Evolutionary conservation across 2,329 filamentous ascomycete genomes (phyloP), one percentile per base, ranked within the genome.

Genomic region (Knufia fluminis): DNA sequence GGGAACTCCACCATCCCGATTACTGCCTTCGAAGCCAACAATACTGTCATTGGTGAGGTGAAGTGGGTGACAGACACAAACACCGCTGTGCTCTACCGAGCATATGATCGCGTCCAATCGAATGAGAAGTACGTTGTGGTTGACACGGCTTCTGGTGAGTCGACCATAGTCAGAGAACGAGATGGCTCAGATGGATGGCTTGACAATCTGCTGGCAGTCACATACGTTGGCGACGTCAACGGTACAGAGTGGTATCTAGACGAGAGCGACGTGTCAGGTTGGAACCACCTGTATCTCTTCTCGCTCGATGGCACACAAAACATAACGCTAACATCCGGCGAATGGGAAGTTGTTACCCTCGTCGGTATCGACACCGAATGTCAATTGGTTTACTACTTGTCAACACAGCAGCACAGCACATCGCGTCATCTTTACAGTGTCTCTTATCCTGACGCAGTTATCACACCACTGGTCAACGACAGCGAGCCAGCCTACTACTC

Each of bases 101-200:
- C 78, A 0, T 85, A 78, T 66, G 85, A 85, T 62, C 77, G 82
- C 3, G 79, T 84, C 0, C 82, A 86, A 58, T 80, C 85, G 54
- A 65, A 71, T 1, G 79, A 82, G 51, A 81, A 80, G 53, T 68
- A 82, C 12, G 73, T 85, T 1, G 64, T 78, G 0, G 77, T 85
- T 2, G 71, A 83, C 53, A 71, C 76, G 1, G 65, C 68, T 1
- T 67, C 70, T 2, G 63, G 68, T 1, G 64, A 67, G 0, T 74
- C 74, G 8, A 69, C 61, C 6, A 61, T 74, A 0, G 68, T 77
- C 12, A 76, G 78, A 6, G 71, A 80, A 61, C 72, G 79, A 2
- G 74, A 83, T 44, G 80, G 77, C 1, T 69, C 66, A 4, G 71
- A 74, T 51, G 80, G 80, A 1, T 83, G 80, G 80, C 67, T 84